phyloP scores from a whole-genome alignment of 2,329 filamentous ascomycete species.

The Orbilia oligospora region DNA sequence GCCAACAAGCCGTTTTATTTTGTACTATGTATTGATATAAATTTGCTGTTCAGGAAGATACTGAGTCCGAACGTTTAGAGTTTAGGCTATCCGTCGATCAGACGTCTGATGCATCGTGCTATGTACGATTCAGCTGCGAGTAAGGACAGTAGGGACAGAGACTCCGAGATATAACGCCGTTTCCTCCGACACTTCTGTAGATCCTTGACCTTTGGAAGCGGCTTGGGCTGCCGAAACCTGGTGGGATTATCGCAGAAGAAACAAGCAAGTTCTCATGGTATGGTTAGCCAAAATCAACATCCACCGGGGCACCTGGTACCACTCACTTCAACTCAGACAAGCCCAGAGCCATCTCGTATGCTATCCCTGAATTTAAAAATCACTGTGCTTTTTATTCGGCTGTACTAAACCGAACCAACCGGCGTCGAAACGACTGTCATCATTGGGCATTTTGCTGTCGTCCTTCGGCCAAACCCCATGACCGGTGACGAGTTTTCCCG shows the following conservation, averaged over 20 bases:
- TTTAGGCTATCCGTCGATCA: constrained; percentile 40
- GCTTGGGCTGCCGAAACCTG: constrained; percentile 17
- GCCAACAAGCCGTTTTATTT: constrained; percentile 5
- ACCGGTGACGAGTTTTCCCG: constrained; percentile 27
- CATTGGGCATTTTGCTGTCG: constrained; percentile 12
- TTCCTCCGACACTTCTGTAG: constrained; percentile 14
- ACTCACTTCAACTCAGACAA: constrained; percentile 33
- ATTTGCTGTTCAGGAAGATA: constrained; percentile 3
- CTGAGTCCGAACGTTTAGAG: constrained; percentile 14
- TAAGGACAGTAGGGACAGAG: constrained; percentile 17
- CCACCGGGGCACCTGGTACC: constrained; percentile 20
- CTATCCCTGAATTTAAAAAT: constrained; percentile 28
- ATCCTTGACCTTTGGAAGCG: constrained; percentile 28
- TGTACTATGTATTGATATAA: constrained; percentile 11
- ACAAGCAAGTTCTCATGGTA: constrained; percentile 37
- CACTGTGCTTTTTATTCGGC: constrained; percentile 32
- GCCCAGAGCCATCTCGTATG: constrained; percentile 32
- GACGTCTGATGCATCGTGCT: constrained; percentile 16
- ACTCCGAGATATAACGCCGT: constrained; percentile 46
- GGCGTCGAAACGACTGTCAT: constrained; percentile 36
- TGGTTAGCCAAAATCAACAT: constrained; percentile 5
- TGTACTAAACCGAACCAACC: constrained; percentile 37
- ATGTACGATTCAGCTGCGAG: constrained; percentile 29
- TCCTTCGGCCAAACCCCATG: constrained; percentile 23
- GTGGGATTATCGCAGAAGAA: constrained; percentile 15